Percentiles rank a stretch among this genome's conserved stretches.
These are phyloP conservation scores for Hortiboletus rubellus DNA, from an alignment of 1,284 basidiomycete species.

Conservation along the genomic window DNA sequence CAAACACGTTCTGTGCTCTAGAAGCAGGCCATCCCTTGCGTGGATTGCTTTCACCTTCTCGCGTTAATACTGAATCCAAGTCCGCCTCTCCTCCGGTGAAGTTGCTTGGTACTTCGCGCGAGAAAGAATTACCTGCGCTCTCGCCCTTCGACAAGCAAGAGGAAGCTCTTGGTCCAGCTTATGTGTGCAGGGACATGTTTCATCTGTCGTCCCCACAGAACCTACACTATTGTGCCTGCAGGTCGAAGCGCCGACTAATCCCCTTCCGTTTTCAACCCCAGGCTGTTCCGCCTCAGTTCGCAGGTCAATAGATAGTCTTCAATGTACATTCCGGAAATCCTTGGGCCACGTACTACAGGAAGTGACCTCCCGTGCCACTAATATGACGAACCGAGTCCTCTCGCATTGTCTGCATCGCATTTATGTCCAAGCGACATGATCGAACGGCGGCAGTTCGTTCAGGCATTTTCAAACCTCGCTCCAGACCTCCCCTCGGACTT, in stretches of 20 bases:
- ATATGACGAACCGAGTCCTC: slow-evolving; percentile 10
- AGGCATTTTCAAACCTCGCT: slow-evolving; percentile 9
- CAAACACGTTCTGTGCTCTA: slow-evolving; percentile 42
- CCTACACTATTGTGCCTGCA: not conserved
- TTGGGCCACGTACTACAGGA: slow-evolving; percentile 11
- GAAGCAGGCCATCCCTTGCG: slow-evolving; percentile 47
- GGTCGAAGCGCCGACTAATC: not conserved
- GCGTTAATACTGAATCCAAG: not conserved
- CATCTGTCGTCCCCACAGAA: not conserved
- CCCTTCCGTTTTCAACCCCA: slow-evolving; percentile 32
- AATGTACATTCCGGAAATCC: slow-evolving; percentile 2
- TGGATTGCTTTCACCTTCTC: slow-evolving; percentile 36
- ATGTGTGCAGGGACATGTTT: slow-evolving; percentile 4
- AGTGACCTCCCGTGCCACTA: slow-evolving; percentile 2
- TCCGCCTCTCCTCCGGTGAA: not conserved
- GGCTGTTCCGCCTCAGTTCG: slow-evolving; percentile 22
- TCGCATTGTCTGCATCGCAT: slow-evolving; percentile 6
- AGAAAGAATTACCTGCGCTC: slow-evolving; percentile 33
- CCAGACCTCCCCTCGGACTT: slow-evolving; percentile 21
- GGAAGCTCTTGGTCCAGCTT: slow-evolving; percentile 2
- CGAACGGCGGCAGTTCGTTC: slow-evolving; percentile 3
- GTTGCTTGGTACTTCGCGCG: slow-evolving; percentile 6
- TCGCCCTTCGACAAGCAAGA: slow-evolving; percentile 26
- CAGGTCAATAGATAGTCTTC: not conserved
- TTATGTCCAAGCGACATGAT: slow-evolving; percentile 25